Conservation (phyloP, 1,139 yeast species). For the Geotrichum europaeum region DNA sequence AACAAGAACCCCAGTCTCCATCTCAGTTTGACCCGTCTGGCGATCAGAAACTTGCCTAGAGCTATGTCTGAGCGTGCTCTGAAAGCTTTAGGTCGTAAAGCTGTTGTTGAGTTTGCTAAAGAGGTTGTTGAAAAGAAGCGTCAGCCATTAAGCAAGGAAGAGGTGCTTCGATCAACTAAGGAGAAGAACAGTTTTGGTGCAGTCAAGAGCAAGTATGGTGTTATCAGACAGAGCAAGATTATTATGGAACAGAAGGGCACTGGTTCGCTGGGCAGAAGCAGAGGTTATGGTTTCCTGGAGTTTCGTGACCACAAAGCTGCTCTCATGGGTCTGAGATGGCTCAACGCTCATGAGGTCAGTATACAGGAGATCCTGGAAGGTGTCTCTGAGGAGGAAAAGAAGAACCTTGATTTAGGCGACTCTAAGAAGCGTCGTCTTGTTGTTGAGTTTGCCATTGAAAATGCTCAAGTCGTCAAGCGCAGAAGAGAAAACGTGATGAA, state of each 20-base stretch:
- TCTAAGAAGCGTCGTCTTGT: conserved; percentile 65
- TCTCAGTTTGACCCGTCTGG: conserved; percentile 85
- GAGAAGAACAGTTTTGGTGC: conserved; percentile 50
- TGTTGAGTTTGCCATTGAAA: conserved; percentile 93
- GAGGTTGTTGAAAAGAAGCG: conserved; percentile 72
- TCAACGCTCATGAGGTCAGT: conserved; percentile 85
- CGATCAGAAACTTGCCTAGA: conserved; percentile 88
- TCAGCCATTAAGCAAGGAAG: conserved; percentile 88
- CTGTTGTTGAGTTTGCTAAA: conserved; percentile 91
- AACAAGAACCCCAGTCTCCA: conserved; percentile 87
- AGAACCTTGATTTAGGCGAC: conserved; percentile 43
- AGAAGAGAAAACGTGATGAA: conserved; percentile 52
- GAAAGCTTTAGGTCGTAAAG: conserved; percentile 89
- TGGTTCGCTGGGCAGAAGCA: conserved; percentile 81
- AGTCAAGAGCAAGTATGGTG: conserved; percentile 70
- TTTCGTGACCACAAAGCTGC: conserved; percentile 90
- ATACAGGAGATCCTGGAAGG: conserved; percentile 67
- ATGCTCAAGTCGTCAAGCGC: conserved; percentile 87
- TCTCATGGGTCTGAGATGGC: conserved; percentile 94
- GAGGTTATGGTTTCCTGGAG: conserved; percentile 96
- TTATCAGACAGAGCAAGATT: conserved; percentile 87
- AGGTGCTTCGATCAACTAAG: conserved; percentile 68
- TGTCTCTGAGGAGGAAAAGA: conserved; percentile 59
- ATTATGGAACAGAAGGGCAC: conserved; percentile 87
- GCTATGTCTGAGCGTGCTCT: conserved; percentile 83